These are phyloP conservation scores for Brassica juncea DNA, from an alignment of 345 rosid genomes.

Conservation along the genomic window DNA sequence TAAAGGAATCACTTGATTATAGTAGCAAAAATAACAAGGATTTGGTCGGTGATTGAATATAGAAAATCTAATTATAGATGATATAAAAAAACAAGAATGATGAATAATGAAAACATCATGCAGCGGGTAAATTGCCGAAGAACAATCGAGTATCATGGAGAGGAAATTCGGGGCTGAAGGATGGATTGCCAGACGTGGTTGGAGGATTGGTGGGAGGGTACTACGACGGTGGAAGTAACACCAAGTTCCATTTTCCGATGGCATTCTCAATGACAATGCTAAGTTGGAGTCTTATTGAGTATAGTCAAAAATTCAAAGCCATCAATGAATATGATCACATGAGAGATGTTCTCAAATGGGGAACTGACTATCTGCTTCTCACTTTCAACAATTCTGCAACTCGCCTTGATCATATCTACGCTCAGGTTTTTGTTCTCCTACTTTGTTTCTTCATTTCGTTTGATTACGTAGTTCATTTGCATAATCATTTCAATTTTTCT, in stretches of 20 bases:
- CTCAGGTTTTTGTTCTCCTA: slow-evolving; percentile 48
- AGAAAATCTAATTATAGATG: background rate
- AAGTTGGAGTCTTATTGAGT: slow-evolving; percentile 92
- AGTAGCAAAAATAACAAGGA: background rate
- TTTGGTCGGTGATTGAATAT: background rate
- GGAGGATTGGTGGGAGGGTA: slow-evolving; percentile 80
- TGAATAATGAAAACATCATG: slow-evolving; percentile 11
- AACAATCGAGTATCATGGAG: slow-evolving; percentile 72
- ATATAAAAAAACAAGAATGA: background rate
- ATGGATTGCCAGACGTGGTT: slow-evolving; percentile 53
- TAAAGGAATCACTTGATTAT: background rate
- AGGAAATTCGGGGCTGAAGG: slow-evolving; percentile 65
- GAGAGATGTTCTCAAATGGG: slow-evolving; percentile 76
- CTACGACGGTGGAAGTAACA: slow-evolving; percentile 81
- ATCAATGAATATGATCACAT: slow-evolving; percentile 62
- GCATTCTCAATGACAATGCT: slow-evolving; percentile 86
- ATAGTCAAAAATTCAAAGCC: slow-evolving; percentile 61
- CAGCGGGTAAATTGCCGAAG: slow-evolving; percentile 81
- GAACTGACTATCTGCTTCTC: slow-evolving; percentile 78
- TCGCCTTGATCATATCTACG: slow-evolving; percentile 56
- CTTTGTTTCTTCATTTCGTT: background rate
- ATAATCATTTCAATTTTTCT: background rate
- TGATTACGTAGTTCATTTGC: background rate
- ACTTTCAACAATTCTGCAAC: slow-evolving; percentile 74
- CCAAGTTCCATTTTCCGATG: slow-evolving; percentile 88